A percentile compares a stretch with the other conserved stretches of the same genome.
Conservation (phyloP, 371 early-diverging fungal species). For the Apophysomyces variabilis region DNA sequence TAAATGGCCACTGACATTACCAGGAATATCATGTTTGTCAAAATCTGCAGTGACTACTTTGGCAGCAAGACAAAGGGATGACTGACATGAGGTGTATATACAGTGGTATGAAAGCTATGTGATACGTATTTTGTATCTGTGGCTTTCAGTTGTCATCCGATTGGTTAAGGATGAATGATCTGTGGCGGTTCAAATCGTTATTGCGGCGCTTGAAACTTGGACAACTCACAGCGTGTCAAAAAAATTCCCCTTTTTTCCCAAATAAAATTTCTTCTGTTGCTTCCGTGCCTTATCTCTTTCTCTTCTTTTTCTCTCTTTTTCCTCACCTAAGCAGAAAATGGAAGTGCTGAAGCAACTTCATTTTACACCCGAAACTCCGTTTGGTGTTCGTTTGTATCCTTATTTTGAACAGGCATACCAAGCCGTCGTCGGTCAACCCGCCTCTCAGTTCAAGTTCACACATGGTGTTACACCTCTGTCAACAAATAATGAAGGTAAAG, state of each 20-base stretch:
- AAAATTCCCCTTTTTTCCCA: conserved; percentile 8
- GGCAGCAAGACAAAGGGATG: too few species aligned
- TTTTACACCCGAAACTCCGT: conserved; percentile 31
- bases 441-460: conserved; percentile 24
- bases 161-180: too few species aligned
- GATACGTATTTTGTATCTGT: too few species aligned
- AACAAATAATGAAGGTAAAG: conserved; percentile 46
- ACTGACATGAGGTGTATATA: too few species aligned
- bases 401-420: conserved; percentile 14
- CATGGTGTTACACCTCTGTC: conserved; percentile 35
- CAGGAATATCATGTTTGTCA: too few species aligned
- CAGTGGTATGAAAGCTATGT: too few species aligned
- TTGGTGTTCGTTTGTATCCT: conserved; percentile 28
- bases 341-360: conserved; percentile 15
- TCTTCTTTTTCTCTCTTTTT: not conserved
- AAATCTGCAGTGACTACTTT: too few species aligned
- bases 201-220: not conserved
- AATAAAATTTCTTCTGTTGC: not conserved
- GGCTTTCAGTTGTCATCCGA: too few species aligned
- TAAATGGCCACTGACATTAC: too few species aligned
- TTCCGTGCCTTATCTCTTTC: too few species aligned
- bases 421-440: conserved; percentile 18
- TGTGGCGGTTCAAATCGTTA: too few species aligned
- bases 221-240: not conserved
- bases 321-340: not conserved